Base-by-base conservation (phyloP, 176 grass and related monocot genomes). In the Themeda triandra region DNA sequence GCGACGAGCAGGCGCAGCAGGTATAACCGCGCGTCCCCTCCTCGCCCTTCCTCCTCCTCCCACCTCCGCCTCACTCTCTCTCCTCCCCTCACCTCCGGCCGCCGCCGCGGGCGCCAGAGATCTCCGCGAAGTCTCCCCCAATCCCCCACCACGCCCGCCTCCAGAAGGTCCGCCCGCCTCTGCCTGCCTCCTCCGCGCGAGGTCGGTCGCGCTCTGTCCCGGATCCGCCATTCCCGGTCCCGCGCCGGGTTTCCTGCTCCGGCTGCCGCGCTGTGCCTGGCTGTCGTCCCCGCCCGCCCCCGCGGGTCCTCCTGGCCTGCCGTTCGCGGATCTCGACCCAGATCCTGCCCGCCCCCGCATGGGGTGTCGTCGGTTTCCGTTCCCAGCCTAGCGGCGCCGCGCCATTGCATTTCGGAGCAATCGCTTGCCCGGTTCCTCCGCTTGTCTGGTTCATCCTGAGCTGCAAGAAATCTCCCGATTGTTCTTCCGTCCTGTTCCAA, bases 331-430 rank as follows among this genome's bases (percentile, higher is more conserved):
- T 86, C 88, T 82, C 51, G 29, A 80, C 2, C 62, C 67, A 71
- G 66, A 54, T 48, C 42, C 42, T 13, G 23, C 31, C 66, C 27
- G 8, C 41, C 3, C 19, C 68, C 36, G 8, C 42, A 90, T 83
- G 84, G 84, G 73, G 64, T 59, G 86, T 31, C 60, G 66, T 74
- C 69, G 19, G 44, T 15, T 41, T 35, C 2, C 2, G 33, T n/a
- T n/a, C 19, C 46, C 68, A 51, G 84, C 84, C 11, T 73, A 75
- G 83, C 46, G 65, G 56, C 41, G 54, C 64, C 73, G 28, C 58
- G 80, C 68, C 80, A 67, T 77, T 90, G 28, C 79, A 80, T 83
- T 90, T 75, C 29, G 64, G 48, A 23, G 60, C 5, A 53, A 33
- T 65, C n/a, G 19, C 14, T 18, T 32, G 42, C 21, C 8, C 53